Conservation (phyloP, 306 rosid species). For the Erythrophleum fordii region DNA sequence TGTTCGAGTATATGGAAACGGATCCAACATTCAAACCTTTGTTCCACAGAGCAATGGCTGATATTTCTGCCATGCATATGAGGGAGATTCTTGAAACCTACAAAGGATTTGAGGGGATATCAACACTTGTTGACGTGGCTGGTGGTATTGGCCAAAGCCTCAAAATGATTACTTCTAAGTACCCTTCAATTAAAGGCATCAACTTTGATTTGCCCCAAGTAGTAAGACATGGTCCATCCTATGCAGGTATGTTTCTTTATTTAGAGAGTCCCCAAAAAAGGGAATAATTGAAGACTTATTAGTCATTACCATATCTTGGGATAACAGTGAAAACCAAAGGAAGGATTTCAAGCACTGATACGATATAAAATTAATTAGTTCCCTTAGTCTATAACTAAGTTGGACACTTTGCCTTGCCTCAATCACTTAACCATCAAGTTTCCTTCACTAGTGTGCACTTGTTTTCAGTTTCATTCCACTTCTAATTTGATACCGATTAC, state of each 20-base stretch:
- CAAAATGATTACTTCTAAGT: conserved; percentile 28
- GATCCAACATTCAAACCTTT: neutral
- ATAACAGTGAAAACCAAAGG: too few species aligned
- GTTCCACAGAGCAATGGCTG: conserved; percentile 21
- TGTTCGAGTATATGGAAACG: conserved; percentile 6
- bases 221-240: neutral
- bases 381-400: too few species aligned
- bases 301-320: too few species aligned
- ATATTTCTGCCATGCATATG: neutral
- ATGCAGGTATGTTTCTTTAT: neutral
- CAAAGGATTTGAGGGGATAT: conserved; percentile 12
- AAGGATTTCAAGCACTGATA: too few species aligned
- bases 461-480: too few species aligned
- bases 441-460: too few species aligned
- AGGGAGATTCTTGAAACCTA: neutral
- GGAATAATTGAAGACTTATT: too few species aligned
- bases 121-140: conserved; percentile 29
- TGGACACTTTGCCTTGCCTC: too few species aligned
- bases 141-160: conserved; percentile 32
- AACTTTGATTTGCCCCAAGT: conserved; percentile 31
- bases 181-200: conserved; percentile 20
- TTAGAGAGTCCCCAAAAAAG: too few species aligned
- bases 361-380: too few species aligned
- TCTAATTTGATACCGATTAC: too few species aligned
- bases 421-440: too few species aligned